These are phyloP conservation scores for Coemansia sp. DNA, from an alignment of 192 early-diverging fungal species.

Conservation along the genomic window DNA sequence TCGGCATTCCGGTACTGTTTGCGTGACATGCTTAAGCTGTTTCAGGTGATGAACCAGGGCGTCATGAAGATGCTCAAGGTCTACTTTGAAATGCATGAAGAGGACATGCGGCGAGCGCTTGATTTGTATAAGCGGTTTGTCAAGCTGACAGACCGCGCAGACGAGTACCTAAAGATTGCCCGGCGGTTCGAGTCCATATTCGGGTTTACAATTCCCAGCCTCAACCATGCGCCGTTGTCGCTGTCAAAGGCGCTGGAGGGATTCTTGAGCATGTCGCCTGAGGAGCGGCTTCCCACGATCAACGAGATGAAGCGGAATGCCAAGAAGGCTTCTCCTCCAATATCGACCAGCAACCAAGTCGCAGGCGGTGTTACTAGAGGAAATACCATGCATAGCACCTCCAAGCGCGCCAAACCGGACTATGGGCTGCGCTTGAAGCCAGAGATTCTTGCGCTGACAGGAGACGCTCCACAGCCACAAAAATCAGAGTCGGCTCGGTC, in stretches of 20 bases:
- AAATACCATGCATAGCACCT: not conserved
- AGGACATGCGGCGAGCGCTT: conserved; percentile 54
- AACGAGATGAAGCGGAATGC: conserved; percentile 29
- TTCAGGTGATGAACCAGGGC: conserved; percentile 60
- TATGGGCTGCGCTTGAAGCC: conserved; percentile 52
- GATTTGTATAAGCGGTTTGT: conserved; percentile 59
- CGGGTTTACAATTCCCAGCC: conserved; percentile 52
- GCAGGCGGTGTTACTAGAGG: conserved; percentile 17
- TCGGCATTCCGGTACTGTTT: conserved; percentile 54
- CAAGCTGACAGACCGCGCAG: conserved; percentile 54
- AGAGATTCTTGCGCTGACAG: conserved; percentile 34
- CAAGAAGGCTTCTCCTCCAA: conserved; percentile 17
- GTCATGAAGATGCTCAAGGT: conserved; percentile 61
- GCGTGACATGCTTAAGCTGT: conserved; percentile 58
- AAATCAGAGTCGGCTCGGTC: not conserved
- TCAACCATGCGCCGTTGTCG: conserved; percentile 56
- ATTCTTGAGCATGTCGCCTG: conserved; percentile 50
- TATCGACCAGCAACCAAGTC: not conserved
- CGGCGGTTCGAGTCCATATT: conserved; percentile 53
- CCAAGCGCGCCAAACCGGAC: conserved; percentile 29
- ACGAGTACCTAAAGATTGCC: conserved; percentile 54
- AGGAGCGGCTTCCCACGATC: conserved; percentile 28
- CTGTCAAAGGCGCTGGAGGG: conserved; percentile 54
- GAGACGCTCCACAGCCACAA: conserved; percentile 9
- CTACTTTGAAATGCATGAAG: conserved; percentile 55